Evolutionary conservation across 495 filamentous ascomycete species (phyloP).

Genomic region (Gamarada debralockiae): DNA sequence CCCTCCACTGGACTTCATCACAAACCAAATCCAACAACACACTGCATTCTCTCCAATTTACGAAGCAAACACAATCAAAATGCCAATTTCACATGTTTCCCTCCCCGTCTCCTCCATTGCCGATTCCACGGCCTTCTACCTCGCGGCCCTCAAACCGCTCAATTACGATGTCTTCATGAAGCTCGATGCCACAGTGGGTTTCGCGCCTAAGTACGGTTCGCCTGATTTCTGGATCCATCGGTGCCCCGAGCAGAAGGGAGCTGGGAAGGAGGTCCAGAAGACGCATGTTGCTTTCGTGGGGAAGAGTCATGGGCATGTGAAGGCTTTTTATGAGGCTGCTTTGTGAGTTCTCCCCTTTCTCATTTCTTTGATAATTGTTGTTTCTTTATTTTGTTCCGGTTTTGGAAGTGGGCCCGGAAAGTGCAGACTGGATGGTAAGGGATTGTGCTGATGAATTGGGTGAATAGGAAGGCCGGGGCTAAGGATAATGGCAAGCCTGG

Average conservation of each 20-base stretch:
- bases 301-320: constrained; percentile 18
- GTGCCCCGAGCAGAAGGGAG: constrained; percentile 7
- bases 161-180: constrained; percentile 33
- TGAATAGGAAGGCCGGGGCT: too few relatives aligned
- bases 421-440: too few relatives aligned
- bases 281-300: constrained; percentile 29
- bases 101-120: constrained; percentile 25
- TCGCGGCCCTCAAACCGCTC: constrained; percentile 32
- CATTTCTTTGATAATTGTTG: constrained; percentile 36
- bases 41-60: too few relatives aligned
- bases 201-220: constrained; percentile 25
- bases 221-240: constrained; percentile 42
- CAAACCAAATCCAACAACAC: too few relatives aligned
- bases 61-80: too few relatives aligned
- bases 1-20: too few relatives aligned
- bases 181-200: constrained; percentile 23
- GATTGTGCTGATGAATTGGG: too few relatives aligned
- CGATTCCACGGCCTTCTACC: constrained; percentile 36
- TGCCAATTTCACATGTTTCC: constrained; percentile 30
- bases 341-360: constrained; percentile 22
- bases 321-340: constrained; percentile 26
- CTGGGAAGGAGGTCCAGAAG: constrained; percentile 4
- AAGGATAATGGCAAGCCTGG: too few relatives aligned
- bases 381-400: too few relatives aligned
- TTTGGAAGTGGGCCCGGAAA: too few relatives aligned